Conservation (phyloP, 208 protist genomes). For the Naegleria gruberi region DNA sequence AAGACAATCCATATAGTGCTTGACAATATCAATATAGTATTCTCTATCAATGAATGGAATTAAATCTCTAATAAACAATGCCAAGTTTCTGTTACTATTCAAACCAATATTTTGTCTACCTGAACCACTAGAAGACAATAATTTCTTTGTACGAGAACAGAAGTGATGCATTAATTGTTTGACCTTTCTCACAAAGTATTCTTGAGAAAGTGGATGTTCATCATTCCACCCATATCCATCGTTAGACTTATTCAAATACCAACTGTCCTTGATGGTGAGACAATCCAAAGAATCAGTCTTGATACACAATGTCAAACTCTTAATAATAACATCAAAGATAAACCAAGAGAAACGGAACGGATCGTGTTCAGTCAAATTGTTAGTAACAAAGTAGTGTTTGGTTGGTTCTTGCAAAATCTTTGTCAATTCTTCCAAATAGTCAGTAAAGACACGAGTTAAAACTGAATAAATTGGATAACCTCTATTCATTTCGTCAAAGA, state of each 20-base stretch:
- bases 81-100: background rate
- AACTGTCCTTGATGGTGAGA: background rate
- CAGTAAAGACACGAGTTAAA: background rate
- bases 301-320: background rate
- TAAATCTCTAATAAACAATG: constrained; percentile 17
- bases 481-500: background rate
- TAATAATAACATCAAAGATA: background rate
- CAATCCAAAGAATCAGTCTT: background rate
- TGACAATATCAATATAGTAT: background rate
- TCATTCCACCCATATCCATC: background rate
- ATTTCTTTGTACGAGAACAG: background rate
- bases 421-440: background rate
- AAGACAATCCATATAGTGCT: background rate
- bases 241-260: background rate
- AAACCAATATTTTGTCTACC: background rate
- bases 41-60: background rate
- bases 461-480: background rate
- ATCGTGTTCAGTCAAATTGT: background rate
- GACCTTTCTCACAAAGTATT: background rate
- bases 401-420: background rate
- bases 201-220: background rate
- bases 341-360: constrained; percentile 6
- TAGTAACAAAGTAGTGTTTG: background rate
- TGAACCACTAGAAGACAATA: background rate
- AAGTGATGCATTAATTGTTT: background rate